Conservation (phyloP, 306 rosid species). For the Medicago ruthenica region DNA sequence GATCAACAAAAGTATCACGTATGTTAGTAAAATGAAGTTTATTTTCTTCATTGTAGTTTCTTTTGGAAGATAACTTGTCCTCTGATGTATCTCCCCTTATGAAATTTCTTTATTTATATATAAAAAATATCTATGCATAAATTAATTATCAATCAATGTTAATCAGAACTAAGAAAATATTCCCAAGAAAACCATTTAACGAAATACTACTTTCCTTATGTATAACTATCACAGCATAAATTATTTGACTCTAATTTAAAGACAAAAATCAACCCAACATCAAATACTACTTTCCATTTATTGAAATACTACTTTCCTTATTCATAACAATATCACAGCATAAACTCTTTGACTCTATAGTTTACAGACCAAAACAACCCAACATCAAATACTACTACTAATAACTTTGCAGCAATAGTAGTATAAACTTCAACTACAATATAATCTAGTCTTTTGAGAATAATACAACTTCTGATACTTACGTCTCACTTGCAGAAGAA, state of each 20-base stretch:
- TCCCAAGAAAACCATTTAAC: neutral
- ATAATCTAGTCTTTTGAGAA: constrained; percentile 23
- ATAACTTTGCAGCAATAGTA: constrained; percentile 2
- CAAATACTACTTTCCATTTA: neutral
- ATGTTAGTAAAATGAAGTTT: constrained; percentile 19
- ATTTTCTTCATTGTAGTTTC: no score
- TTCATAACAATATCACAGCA: neutral
- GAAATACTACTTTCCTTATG: neutral
- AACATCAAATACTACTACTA: neutral
- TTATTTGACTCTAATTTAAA: neutral
- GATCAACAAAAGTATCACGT: constrained; percentile 41
- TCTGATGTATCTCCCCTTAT: neutral
- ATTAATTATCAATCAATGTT: neutral
- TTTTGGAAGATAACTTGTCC: no score
- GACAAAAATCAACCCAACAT: neutral
- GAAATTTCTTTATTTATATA: constrained; percentile 18
- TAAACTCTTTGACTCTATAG: neutral
- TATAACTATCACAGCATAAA: neutral
- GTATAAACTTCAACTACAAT: constrained; percentile 38
- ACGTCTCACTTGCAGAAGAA: constrained; percentile 86
- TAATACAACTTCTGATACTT: constrained; percentile 54
- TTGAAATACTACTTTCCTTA: neutral
- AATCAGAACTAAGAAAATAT: neutral
- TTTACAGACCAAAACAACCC: neutral
- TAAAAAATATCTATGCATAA: constrained; percentile 13